Evolutionary conservation across 495 filamentous ascomycete species (phyloP).

Genomic region (Platismatia glauca): DNA sequence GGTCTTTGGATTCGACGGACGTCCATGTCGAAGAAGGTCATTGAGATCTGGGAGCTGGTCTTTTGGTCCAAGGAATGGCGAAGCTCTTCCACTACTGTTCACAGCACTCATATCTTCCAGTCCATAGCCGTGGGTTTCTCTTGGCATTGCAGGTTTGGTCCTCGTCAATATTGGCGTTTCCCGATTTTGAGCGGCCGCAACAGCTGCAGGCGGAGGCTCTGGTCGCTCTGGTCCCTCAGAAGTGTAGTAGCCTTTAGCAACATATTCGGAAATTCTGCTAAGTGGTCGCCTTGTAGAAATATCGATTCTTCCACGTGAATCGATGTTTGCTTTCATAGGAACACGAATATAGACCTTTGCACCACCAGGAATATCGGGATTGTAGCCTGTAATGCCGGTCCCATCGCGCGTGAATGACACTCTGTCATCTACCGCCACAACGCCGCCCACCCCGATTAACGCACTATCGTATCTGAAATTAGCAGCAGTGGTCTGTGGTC

Average conservation of each 20-base stretch:
- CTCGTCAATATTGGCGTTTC: slow-evolving; percentile 7
- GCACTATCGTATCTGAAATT: slow-evolving; percentile 26
- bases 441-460: slow-evolving; percentile 43
- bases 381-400: slow-evolving; percentile 39
- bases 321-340: slow-evolving; percentile 46
- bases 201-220: not conserved
- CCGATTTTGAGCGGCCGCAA: slow-evolving; percentile 3
- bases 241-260: slow-evolving; percentile 33
- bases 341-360: slow-evolving; percentile 52
- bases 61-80: slow-evolving; percentile 13
- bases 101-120: slow-evolving; percentile 13
- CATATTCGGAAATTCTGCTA: slow-evolving; percentile 38
- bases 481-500: slow-evolving; percentile 1
- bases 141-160: not conserved
- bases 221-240: not conserved
- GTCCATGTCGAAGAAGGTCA: not conserved
- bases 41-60: slow-evolving; percentile 2
- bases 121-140: slow-evolving; percentile 9
- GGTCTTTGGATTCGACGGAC: not conserved
- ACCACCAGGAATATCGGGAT: slow-evolving; percentile 55
- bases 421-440: slow-evolving; percentile 37
- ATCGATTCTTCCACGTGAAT: slow-evolving; percentile 50
- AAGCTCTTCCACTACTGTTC: slow-evolving; percentile 8
- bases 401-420: slow-evolving; percentile 11
- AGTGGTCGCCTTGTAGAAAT: slow-evolving; percentile 37